Percentiles rank a stretch among this genome's conserved stretches.
These are phyloP conservation scores for Candida incommunis DNA, from an alignment of 805 yeast genomes.

Conservation along the genomic window DNA sequence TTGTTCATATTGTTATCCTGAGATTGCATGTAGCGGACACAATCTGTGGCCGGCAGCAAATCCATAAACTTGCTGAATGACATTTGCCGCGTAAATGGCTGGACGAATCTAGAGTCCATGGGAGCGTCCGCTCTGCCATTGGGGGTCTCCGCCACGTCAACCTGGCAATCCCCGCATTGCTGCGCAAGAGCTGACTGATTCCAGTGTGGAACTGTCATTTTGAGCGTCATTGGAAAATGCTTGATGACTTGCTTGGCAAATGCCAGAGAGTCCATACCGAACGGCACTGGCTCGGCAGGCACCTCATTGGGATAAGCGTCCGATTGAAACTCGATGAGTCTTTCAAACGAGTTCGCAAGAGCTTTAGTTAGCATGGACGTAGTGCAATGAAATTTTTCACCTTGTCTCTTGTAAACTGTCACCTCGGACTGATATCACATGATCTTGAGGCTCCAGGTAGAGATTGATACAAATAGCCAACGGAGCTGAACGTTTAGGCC, in stretches of 20 bases:
- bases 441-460: no score
- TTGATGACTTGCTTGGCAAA: not conserved
- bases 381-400: no score
- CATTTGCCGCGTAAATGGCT: slow-evolving; percentile 17
- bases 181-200: not conserved
- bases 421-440: no score
- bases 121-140: slow-evolving; percentile 27
- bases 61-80: slow-evolving; percentile 14
- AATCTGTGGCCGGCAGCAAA: slow-evolving; percentile 5
- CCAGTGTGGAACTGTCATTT: not conserved
- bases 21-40: slow-evolving; percentile 23
- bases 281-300: not conserved
- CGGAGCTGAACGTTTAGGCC: no score
- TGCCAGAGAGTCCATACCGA: not conserved
- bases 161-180: not conserved
- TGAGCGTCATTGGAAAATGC: not conserved
- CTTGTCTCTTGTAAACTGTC: no score
- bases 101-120: slow-evolving; percentile 16
- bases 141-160: slow-evolving; percentile 21
- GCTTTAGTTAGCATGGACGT: no score
- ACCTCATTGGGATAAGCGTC: not conserved
- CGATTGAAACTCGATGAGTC: not conserved
- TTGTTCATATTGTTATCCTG: slow-evolving; percentile 22
- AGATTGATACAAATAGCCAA: no score
- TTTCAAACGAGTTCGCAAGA: not conserved